Conservation (phyloP, 805 yeast genomes). For the Blastobotrys attinorum region DNA sequence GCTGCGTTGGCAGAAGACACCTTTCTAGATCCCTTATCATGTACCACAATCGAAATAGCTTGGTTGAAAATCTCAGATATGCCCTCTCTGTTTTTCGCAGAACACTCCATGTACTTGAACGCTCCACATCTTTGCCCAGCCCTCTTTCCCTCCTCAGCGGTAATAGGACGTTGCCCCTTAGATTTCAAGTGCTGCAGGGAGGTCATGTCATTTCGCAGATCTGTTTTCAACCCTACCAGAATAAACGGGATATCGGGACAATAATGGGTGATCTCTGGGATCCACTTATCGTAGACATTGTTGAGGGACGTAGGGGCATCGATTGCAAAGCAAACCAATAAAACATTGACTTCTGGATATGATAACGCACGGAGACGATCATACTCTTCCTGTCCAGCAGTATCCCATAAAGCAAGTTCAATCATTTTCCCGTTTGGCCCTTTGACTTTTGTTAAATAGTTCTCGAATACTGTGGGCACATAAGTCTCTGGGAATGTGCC, state of each 20-base stretch:
- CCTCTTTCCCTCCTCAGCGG: conserved; percentile 39
- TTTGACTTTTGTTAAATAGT: conserved; percentile 52
- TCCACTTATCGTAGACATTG: conserved; percentile 77
- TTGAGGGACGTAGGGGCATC: conserved; percentile 55
- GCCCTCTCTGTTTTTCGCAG: conserved; percentile 62
- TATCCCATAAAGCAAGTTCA: conserved; percentile 78
- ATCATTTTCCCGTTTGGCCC: conserved; percentile 44
- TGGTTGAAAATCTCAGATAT: conserved; percentile 60
- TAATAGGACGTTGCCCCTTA: conserved; percentile 22
- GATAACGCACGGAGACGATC: conserved; percentile 71
- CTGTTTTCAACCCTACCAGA: conserved; percentile 78
- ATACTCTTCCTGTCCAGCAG: conserved; percentile 86
- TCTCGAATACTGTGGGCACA: conserved; percentile 80
- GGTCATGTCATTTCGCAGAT: conserved; percentile 34
- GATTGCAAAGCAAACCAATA: conserved; percentile 69
- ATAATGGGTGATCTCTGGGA: conserved; percentile 75
- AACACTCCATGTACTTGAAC: conserved; percentile 66
- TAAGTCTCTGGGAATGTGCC: conserved; percentile 64
- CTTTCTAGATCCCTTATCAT: conserved; percentile 5
- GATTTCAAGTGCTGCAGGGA: conserved; percentile 17
- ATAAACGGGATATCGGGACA: conserved; percentile 74
- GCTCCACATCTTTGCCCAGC: conserved; percentile 60
- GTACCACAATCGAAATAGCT: conserved; percentile 37
- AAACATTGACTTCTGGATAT: conserved; percentile 70
- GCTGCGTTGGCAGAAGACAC: neutral